These are phyloP conservation scores for Zarea fungicola DNA, from an alignment of 2,329 filamentous ascomycete genomes.

Conservation along the genomic window DNA sequence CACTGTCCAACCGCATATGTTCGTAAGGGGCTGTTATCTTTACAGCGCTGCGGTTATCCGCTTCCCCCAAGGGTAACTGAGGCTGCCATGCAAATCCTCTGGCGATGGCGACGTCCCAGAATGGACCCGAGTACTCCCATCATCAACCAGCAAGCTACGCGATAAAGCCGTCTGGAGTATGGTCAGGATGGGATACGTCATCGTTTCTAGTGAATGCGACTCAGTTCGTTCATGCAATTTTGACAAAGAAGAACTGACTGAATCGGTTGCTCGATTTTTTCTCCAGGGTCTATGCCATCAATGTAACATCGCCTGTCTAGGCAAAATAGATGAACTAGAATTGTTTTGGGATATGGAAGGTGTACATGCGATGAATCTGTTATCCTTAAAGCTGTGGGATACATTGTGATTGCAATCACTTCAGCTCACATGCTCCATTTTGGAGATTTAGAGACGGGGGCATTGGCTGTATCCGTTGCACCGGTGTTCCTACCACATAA, in stretches of 20 bases:
- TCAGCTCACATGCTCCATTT: neutral
- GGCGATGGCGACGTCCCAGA: conserved; percentile 20
- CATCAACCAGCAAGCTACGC: conserved; percentile 9
- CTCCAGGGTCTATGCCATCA: too few relatives aligned
- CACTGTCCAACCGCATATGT: neutral
- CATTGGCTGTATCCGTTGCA: neutral
- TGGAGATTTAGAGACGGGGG: neutral
- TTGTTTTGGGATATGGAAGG: neutral
- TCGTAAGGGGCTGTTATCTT: conserved; percentile 19
- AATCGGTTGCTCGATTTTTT: too few relatives aligned
- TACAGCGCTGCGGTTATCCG: conserved; percentile 31
- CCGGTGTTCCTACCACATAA: neutral
- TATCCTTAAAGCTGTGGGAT: neutral
- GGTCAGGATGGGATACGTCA: conserved; percentile 13
- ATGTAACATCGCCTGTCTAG: neutral
- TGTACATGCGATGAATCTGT: neutral
- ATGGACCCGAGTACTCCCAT: conserved; percentile 1
- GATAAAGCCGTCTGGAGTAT: conserved; percentile 18
- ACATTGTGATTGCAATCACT: conserved; percentile 7
- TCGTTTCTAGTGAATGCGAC: neutral
- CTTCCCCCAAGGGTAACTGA: conserved; percentile 33
- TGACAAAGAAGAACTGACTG: too few relatives aligned
- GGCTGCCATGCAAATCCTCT: conserved; percentile 23
- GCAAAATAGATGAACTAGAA: neutral
- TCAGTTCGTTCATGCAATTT: neutral